phyloP scores from a whole-genome alignment of 306 rosid species.

The Corylus americana region DNA sequence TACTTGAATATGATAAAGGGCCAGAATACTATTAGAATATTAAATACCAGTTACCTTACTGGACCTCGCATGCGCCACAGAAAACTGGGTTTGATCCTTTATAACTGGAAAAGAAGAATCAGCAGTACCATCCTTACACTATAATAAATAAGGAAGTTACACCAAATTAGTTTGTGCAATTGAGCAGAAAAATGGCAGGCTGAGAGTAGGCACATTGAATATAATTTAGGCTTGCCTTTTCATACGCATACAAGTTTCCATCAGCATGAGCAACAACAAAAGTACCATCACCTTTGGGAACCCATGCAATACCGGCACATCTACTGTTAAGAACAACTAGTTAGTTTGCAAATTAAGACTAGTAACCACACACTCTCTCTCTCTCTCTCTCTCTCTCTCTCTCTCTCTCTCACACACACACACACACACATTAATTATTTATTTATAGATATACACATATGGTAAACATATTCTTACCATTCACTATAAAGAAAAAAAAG shows the following conservation, averaged over 20 bases:
- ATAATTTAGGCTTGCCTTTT: constrained; percentile 67
- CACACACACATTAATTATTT: not conserved
- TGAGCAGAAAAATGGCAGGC: constrained; percentile 21
- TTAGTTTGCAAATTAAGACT: not conserved
- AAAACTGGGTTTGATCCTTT: constrained; percentile 87
- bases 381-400: no score
- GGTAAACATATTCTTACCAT: not conserved
- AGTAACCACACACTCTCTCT: not conserved
- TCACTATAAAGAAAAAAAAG: not conserved
- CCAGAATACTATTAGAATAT: constrained; percentile 12
- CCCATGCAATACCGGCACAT: constrained; percentile 90
- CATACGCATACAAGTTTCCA: constrained; percentile 87
- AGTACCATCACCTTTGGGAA: constrained; percentile 85
- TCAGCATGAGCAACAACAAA: constrained; percentile 92
- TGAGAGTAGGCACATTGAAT: constrained; percentile 16
- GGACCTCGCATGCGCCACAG: constrained; percentile 89
- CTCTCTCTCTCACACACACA: not conserved
- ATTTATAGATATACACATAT: not conserved
- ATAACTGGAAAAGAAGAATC: constrained; percentile 84
- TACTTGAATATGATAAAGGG: not conserved
- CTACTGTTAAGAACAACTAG: constrained; percentile 59
- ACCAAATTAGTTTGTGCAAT: not conserved
- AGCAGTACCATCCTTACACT: constrained; percentile 86
- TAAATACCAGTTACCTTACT: constrained; percentile 63
- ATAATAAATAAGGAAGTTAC: constrained; percentile 4